Conservation (phyloP, 192 early-diverging fungal genomes). For the Dissophora globulifera region DNA sequence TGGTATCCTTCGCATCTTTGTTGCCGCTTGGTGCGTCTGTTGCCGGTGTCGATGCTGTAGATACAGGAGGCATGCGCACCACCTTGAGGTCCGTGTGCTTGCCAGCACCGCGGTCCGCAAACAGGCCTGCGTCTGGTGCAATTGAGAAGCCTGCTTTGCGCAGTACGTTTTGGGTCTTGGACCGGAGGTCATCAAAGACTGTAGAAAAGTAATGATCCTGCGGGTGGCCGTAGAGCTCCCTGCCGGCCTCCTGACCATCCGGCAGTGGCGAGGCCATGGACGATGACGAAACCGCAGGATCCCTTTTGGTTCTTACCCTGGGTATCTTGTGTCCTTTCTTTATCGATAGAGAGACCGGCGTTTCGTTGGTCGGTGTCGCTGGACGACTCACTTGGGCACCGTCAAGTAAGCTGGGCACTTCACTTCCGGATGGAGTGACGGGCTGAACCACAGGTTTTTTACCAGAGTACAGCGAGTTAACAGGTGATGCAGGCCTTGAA, state of each 20-base stretch:
- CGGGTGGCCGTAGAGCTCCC: neutral
- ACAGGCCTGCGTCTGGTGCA: constrained; percentile 41
- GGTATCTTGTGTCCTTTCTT: neutral
- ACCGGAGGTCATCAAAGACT: constrained; percentile 29
- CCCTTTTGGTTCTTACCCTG: neutral
- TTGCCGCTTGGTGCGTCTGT: too few relatives aligned
- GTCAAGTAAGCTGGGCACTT: too few relatives aligned
- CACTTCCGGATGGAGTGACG: too few relatives aligned
- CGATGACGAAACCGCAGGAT: constrained; percentile 10
- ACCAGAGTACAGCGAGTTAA: neutral
- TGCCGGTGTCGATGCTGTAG: neutral
- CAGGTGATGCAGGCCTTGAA: neutral
- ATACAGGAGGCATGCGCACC: constrained; percentile 18
- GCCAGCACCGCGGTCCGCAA: constrained; percentile 26
- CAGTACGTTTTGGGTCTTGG: constrained; percentile 39
- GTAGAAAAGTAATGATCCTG: constrained; percentile 9
- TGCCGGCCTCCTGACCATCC: neutral
- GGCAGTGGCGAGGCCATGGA: constrained; percentile 16
- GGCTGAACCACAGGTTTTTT: neutral
- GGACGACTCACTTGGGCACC: neutral
- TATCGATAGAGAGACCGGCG: neutral
- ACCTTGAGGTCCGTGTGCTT: constrained; percentile 31
- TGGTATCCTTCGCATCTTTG: neutral
- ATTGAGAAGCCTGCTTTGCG: constrained; percentile 40
- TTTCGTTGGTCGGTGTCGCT: neutral